Conservation (phyloP, 2,329 filamentous ascomycete genomes). For the Pestalotiopsis sp. region DNA sequence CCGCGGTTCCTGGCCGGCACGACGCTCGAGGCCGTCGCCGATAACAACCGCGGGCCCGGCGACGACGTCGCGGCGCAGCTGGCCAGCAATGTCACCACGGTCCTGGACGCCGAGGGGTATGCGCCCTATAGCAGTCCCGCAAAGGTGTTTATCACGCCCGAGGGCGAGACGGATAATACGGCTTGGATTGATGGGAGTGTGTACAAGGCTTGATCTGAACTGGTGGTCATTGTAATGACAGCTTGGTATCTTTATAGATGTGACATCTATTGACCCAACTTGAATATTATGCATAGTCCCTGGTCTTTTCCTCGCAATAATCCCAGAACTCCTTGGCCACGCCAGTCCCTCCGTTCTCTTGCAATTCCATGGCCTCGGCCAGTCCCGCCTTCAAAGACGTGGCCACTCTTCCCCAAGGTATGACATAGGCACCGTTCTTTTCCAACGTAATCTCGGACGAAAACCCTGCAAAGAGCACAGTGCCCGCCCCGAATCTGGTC, state of each 20-base stretch:
- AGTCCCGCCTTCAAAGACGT: neutral
- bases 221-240: neutral
- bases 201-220: neutral
- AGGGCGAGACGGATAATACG: neutral
- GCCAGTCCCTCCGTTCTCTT: neutral
- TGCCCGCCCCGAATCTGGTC: neutral
- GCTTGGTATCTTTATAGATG: accelerated
- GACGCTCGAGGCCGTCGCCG: constrained; percentile 61
- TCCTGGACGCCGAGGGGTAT: constrained; percentile 42
- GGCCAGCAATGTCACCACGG: constrained; percentile 41
- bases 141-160: neutral
- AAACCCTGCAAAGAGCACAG: neutral
- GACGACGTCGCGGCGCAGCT: constrained; percentile 52
- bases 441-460: neutral
- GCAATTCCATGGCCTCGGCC: neutral
- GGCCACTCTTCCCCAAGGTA: neutral
- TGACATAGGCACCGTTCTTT: neutral
- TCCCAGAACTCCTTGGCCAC: neutral
- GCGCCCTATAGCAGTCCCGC: constrained; percentile 1
- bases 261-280: no score
- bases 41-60: constrained; percentile 50
- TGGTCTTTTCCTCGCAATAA: neutral
- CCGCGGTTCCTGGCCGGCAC: constrained; percentile 38
- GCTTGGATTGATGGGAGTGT: constrained; percentile 11
- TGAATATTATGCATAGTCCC: neutral